These are phyloP conservation scores for Zalaria sp. DNA, from an alignment of 2,329 filamentous ascomycete species.

Conservation along the genomic window DNA sequence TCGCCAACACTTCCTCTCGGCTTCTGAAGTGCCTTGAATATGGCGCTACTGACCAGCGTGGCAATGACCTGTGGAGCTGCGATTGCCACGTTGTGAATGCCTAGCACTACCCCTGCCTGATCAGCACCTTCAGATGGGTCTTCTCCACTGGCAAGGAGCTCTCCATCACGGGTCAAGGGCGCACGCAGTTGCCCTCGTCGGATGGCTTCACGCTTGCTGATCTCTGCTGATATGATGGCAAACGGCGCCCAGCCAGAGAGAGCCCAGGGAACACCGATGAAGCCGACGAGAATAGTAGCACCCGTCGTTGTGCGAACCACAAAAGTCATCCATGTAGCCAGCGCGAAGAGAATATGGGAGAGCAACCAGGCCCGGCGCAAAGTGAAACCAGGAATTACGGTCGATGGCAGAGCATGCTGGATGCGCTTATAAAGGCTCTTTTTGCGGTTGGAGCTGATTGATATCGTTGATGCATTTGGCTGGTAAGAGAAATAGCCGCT, in stretches of 20 bases:
- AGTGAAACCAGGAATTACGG: slow-evolving; percentile 72
- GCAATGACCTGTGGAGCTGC: slow-evolving; percentile 85
- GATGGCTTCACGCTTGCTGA: slow-evolving; percentile 65
- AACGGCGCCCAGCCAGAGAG: slow-evolving; percentile 90
- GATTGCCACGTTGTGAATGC: slow-evolving; percentile 91
- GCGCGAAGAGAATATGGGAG: slow-evolving; percentile 70
- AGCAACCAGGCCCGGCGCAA: slow-evolving; percentile 78
- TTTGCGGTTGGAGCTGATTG: slow-evolving; percentile 7
- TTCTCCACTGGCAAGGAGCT: slow-evolving; percentile 27
- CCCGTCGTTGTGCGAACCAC: slow-evolving; percentile 56
- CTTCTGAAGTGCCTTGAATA: slow-evolving; percentile 80
- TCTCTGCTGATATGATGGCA: slow-evolving; percentile 86
- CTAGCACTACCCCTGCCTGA: slow-evolving; percentile 79
- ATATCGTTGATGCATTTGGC: background rate
- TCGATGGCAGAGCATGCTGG: slow-evolving; percentile 8
- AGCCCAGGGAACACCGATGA: slow-evolving; percentile 85
- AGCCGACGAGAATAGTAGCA: slow-evolving; percentile 63
- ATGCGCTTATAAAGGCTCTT: slow-evolving; percentile 10
- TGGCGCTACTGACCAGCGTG: slow-evolving; percentile 66
- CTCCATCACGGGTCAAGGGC: slow-evolving; percentile 18
- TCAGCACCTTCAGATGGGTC: slow-evolving; percentile 47
- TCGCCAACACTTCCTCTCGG: slow-evolving; percentile 74
- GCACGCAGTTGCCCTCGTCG: slow-evolving; percentile 34
- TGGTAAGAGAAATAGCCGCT: slow-evolving; percentile 13
- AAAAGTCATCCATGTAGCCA: slow-evolving; percentile 71